Evolutionary conservation across 1,284 basidiomycete genomes (phyloP), one percentile per base, ranked within the genome.

Genomic region (Austroboletus olivaceoglutinosus): DNA sequence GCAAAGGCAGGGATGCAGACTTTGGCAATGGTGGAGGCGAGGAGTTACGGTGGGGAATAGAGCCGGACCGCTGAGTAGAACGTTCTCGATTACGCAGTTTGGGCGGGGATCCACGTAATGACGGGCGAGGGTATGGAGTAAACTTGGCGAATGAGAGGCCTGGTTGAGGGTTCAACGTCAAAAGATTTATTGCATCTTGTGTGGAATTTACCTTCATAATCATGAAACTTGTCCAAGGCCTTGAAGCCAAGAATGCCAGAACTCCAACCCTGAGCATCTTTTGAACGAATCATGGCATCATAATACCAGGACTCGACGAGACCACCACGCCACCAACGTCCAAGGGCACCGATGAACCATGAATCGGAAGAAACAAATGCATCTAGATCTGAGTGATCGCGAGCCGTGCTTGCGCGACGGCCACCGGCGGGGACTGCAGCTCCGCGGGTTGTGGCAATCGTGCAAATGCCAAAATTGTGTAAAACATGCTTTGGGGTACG

Each of bases 401-500:
- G 55, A 7, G 57, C 30, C 42, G 30, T 59, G 50, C 45, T 50
- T 31, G 58, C 23, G 43, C 53, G 60, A 54, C 59, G 62, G 11
- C 39, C 43, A 38, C 46, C 21, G 1, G 47, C 30, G 9, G 62
- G 60, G 27, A 63, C 51, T 30, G 68, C 60, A 47, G 68, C 62
- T 11, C 65, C 69, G 29, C 61, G 50, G 1, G 65, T 67, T 7
- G 68, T 71, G 52, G 93, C 93, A 63, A 96, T 77, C 46, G 93
- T 93, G 67, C 94, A 87, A 53, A 98, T 75, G 31, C 82, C 88
- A 65, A 92, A 89, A 61, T 81, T 89, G 56, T 88, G 87, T 65
- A 93, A 89, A 56, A 86, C 81, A 67, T 94, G 93, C 62, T 88
- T 86, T n/a, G 95, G 94, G 2, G 95, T 98, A 53, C 92, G 89